phyloP scores from a whole-genome alignment of 2,329 filamentous ascomycete species.

The Neurospora sp. region DNA sequence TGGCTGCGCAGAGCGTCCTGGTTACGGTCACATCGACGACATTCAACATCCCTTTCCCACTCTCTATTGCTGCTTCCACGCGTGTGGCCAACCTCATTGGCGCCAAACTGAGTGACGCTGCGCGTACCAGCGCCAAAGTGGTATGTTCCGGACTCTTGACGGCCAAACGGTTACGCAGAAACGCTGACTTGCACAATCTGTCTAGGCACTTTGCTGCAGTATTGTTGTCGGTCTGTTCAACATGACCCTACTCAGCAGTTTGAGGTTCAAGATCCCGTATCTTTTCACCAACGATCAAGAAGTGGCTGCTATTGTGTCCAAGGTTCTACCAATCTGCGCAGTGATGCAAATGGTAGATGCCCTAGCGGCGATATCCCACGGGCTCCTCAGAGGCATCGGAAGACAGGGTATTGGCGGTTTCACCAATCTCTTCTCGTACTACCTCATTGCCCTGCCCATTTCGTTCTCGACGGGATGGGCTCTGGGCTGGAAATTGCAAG shows the following conservation, averaged over 20 bases:
- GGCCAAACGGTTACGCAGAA: background rate
- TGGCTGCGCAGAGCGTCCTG: conserved; percentile 62
- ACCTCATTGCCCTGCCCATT: conserved; percentile 60
- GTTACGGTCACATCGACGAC: conserved; percentile 53
- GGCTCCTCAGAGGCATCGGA: conserved; percentile 59
- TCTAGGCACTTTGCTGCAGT: conserved; percentile 14
- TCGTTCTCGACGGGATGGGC: conserved; percentile 58
- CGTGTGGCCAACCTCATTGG: conserved; percentile 66
- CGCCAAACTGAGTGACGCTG: conserved; percentile 53
- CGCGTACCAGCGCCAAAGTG: conserved; percentile 54
- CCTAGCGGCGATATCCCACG: conserved; percentile 54
- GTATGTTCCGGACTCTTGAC: conserved; percentile 16
- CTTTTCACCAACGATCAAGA: conserved; percentile 50
- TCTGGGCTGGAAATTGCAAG: conserved; percentile 52
- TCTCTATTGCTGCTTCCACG: conserved; percentile 60
- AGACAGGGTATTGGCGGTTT: conserved; percentile 63
- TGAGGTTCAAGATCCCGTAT: conserved; percentile 50
- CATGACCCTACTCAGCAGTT: conserved; percentile 44
- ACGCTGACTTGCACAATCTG: background rate
- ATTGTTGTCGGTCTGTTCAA: conserved; percentile 46
- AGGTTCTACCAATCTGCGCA: conserved; percentile 55
- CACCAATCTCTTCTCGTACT: conserved; percentile 62
- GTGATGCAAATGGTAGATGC: conserved; percentile 66
- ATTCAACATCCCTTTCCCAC: conserved; percentile 64
- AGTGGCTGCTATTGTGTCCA: conserved; percentile 43